These are phyloP conservation scores for Haberlea rhodopensis DNA, from an alignment of 257 asterid genomes.

Conservation along the genomic window DNA sequence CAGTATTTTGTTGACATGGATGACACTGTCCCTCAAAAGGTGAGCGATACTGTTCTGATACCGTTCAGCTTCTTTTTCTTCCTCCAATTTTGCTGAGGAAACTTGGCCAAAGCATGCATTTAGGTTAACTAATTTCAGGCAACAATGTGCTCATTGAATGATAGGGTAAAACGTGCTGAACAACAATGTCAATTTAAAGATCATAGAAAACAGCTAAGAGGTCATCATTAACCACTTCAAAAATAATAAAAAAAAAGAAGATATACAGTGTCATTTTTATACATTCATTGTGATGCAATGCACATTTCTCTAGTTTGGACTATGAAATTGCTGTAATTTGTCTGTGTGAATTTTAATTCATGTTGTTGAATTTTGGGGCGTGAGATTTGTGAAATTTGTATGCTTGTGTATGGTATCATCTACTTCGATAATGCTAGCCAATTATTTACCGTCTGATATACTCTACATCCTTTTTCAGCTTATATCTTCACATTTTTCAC, in stretches of 20 bases:
- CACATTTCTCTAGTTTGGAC: not conserved
- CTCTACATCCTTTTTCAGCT: not conserved
- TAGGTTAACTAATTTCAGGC: no score
- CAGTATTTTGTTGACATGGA: conserved; percentile 53
- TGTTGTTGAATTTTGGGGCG: not conserved
- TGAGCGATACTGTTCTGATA: conserved; percentile 19
- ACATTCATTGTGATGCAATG: not conserved
- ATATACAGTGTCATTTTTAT: not conserved
- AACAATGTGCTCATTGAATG: no score
- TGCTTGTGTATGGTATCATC: not conserved
- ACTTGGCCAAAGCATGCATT: no score
- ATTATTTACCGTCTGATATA: no score
- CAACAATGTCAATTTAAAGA: no score
- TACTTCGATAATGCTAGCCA: conserved; percentile 1
- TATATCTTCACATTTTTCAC: not conserved
- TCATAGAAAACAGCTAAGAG: no score
- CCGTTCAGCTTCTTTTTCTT: conserved; percentile 10
- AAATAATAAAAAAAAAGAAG: not conserved
- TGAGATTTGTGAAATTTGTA: not conserved
- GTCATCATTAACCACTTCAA: not conserved
- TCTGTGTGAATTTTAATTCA: not conserved
- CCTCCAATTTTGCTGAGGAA: no score
- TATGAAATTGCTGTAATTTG: not conserved
- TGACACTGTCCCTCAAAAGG: conserved; percentile 58
- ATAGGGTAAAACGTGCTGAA: no score